These are phyloP conservation scores for Lasiosphaeriaceae sp. DNA, from an alignment of 495 filamentous ascomycete species.

Conservation along the genomic window DNA sequence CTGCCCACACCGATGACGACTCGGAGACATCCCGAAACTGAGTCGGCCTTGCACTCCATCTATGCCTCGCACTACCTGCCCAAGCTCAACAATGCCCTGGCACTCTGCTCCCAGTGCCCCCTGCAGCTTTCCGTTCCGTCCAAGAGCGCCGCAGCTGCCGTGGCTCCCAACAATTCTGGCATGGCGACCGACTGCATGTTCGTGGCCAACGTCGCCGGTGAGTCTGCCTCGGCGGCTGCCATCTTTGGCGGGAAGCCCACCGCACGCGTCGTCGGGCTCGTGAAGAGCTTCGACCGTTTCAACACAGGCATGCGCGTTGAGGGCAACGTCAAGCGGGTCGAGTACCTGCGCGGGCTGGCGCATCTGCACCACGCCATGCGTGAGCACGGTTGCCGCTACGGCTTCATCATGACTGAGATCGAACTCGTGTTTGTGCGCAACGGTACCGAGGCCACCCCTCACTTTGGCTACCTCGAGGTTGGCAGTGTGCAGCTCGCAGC, in stretches of 20 bases:
- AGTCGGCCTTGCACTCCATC: conserved; percentile 63
- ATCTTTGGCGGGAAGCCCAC: conserved; percentile 69
- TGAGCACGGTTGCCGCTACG: conserved; percentile 86
- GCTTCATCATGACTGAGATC: conserved; percentile 92
- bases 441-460: conserved; percentile 65
- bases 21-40: conserved; percentile 66
- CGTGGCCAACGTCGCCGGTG: conserved; percentile 57
- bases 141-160: conserved; percentile 47
- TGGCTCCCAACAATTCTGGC: conserved; percentile 52
- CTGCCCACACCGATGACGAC: conserved; percentile 57
- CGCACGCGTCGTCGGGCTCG: conserved; percentile 79
- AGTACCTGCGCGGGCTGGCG: conserved; percentile 79
- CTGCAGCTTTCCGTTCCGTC: conserved; percentile 55
- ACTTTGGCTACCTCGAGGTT: conserved; percentile 83
- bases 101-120: conserved; percentile 60
- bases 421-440: conserved; percentile 87
- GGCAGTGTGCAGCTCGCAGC: conserved; percentile 54
- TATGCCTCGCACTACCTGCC: conserved; percentile 68
- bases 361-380: conserved; percentile 87
- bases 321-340: conserved; percentile 69
- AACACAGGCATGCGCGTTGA: conserved; percentile 90
- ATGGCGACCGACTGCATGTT: conserved; percentile 69
- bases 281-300: conserved; percentile 87
- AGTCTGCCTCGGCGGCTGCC: conserved; percentile 41
- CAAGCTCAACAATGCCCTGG: conserved; percentile 73